These are phyloP conservation scores for Aureobasidium sp. DNA, from an alignment of 2,329 filamentous ascomycete genomes.

Conservation along the genomic window DNA sequence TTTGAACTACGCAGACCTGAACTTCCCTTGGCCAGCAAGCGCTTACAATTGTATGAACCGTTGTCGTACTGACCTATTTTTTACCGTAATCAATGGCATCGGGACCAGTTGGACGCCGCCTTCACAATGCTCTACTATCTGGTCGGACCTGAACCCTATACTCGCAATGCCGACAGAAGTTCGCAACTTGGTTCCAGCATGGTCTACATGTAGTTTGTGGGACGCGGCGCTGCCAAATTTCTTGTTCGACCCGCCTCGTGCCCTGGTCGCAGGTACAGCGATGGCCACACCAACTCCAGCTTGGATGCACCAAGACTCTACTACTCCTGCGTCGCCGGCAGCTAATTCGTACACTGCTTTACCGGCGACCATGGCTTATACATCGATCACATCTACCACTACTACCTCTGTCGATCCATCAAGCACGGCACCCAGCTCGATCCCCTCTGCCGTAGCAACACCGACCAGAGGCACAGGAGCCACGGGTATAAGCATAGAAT, in stretches of 20 bases:
- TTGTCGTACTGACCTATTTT: background rate
- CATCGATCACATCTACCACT: background rate
- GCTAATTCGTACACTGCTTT: constrained; percentile 2
- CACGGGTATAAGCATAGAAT: constrained; percentile 1
- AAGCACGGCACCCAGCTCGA: background rate
- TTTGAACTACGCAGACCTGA: constrained; percentile 20
- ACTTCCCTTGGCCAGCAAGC: constrained; percentile 20
- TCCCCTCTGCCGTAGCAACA: background rate
- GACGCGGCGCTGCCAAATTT: constrained; percentile 16
- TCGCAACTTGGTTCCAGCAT: constrained; percentile 14
- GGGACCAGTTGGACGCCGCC: background rate
- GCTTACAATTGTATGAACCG: constrained; percentile 19
- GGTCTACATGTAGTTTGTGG: constrained; percentile 16
- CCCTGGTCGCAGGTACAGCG: constrained; percentile 13
- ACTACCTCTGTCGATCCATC: background rate
- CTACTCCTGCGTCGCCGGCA: constrained; percentile 5
- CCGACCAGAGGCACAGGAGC: background rate
- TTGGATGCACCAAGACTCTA: background rate
- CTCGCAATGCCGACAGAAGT: constrained; percentile 18
- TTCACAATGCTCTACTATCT: constrained; percentile 17
- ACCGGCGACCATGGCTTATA: background rate
- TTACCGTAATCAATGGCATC: background rate
- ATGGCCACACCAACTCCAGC: background rate
- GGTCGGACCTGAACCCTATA: constrained; percentile 19
- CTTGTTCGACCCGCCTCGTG: constrained; percentile 19